These are phyloP conservation scores for Crucibulum laeve DNA, from an alignment of 768 basidiomycete species.

Conservation along the genomic window DNA sequence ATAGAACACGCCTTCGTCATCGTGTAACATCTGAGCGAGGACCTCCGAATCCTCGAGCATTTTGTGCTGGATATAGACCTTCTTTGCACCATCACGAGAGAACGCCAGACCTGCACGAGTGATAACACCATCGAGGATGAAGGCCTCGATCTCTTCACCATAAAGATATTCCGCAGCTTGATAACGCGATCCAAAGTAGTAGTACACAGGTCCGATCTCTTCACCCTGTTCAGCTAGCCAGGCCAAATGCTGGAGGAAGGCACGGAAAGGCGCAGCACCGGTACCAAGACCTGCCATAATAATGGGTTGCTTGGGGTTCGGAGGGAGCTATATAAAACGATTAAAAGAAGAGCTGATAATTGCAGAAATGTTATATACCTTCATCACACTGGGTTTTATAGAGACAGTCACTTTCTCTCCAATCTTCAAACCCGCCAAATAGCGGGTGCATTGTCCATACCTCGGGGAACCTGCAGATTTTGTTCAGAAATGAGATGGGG, in stretches of 20 bases:
- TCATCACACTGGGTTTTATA: constrained; percentile 99
- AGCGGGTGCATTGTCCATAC: constrained; percentile 95
- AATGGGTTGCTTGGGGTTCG: constrained; percentile 79
- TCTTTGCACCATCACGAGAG: constrained; percentile 88
- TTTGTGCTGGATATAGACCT: constrained; percentile 98
- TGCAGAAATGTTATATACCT: constrained; percentile 43
- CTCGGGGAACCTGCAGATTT: constrained; percentile 54
- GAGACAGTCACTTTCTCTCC: constrained; percentile 97
- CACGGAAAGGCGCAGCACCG: constrained; percentile 98
- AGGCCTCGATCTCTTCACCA: constrained; percentile 94
- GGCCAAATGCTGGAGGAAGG: constrained; percentile 95
- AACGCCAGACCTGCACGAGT: constrained; percentile 92
- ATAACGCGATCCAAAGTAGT: constrained; percentile 98
- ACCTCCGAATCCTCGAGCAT: constrained; percentile 86
- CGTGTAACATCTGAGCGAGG: constrained; percentile 70
- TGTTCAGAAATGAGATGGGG: constrained; percentile 3
- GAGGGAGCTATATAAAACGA: constrained; percentile 59
- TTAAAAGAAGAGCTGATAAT: constrained; percentile 8
- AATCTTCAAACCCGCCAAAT: constrained; percentile 76
- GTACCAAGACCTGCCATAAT: constrained; percentile 99
- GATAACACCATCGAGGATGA: constrained; percentile 79
- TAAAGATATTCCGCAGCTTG: constrained; percentile 96
- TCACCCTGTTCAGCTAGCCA: constrained; percentile 72
- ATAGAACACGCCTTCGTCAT: constrained; percentile 83
- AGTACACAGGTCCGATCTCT: constrained; percentile 88